These are phyloP conservation scores for Erodium moschatum DNA, from an alignment of 441 rosid species.

Conservation along the genomic window DNA sequence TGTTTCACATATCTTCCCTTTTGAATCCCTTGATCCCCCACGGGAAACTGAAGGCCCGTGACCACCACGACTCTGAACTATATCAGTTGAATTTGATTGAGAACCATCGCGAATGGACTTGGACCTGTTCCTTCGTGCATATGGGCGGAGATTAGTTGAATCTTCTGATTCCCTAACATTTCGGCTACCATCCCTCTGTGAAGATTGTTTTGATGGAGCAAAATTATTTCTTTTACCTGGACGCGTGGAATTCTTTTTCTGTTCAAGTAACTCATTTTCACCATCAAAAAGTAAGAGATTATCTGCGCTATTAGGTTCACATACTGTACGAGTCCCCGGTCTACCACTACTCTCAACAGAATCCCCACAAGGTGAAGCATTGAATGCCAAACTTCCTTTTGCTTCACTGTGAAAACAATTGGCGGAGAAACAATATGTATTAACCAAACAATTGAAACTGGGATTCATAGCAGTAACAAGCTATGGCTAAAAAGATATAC, in stretches of 20 bases:
- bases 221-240: conserved; percentile 43
- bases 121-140: conserved; percentile 96
- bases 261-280: conserved; percentile 58
- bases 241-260: conserved; percentile 40
- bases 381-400: conserved; percentile 81
- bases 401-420: conserved; percentile 61
- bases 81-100: conserved; percentile 67
- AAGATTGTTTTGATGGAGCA: conserved; percentile 58
- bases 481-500: conserved; percentile 38
- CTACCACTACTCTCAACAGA: conserved; percentile 97
- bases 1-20: conserved; percentile 46
- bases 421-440: conserved; percentile 9
- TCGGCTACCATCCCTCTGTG: conserved; percentile 51
- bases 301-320: conserved; percentile 89
- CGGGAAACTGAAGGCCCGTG: conserved; percentile 48
- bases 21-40: conserved; percentile 49
- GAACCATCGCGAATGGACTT: conserved; percentile 73
- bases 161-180: conserved; percentile 85
- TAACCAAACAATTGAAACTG: conserved; percentile 21
- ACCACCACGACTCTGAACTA: conserved; percentile 60
- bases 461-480: conserved; percentile 17
- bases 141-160: conserved; percentile 91
- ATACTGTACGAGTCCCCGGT: conserved; percentile 53
- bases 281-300: conserved; percentile 74
- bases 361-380: conserved; percentile 92